Evolutionary conservation across 2,329 filamentous ascomycete species (phyloP).

Genomic region (Aspergillus uvarum): DNA sequence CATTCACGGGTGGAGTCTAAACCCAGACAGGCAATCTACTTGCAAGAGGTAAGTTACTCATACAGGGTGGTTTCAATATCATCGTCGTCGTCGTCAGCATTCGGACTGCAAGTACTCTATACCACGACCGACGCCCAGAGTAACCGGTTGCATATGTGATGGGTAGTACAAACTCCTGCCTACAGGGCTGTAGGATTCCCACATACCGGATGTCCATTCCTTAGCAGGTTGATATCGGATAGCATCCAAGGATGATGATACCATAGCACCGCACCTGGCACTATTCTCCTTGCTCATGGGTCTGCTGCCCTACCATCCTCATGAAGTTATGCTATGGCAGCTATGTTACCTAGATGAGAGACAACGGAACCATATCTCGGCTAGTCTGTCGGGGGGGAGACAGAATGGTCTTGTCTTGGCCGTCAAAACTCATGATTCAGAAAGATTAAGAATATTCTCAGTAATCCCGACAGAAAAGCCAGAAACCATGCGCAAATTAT

Average conservation of each 20-base stretch:
- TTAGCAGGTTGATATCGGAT: slow-evolving; percentile 26
- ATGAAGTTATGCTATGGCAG: background rate
- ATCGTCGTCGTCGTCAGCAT: background rate
- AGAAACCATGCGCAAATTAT: background rate
- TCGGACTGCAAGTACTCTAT: background rate
- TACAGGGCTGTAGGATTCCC: slow-evolving; percentile 10
- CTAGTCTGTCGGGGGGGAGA: background rate
- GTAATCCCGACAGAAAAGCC: slow-evolving; percentile 1
- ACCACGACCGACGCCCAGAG: background rate
- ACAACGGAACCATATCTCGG: slow-evolving; percentile 2
- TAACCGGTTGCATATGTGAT: slow-evolving; percentile 1
- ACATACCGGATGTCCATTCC: slow-evolving; percentile 14
- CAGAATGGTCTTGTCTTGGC: slow-evolving; percentile 1
- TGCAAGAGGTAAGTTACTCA: no score
- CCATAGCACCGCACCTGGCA: background rate
- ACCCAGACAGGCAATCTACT: slow-evolving; percentile 1
- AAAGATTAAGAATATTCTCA: slow-evolving; percentile 3
- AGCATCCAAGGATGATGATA: slow-evolving; percentile 14
- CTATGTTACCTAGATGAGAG: background rate
- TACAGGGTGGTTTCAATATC: background rate
- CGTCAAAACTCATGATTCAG: slow-evolving; percentile 1
- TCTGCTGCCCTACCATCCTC: no score
- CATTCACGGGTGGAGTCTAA: slow-evolving; percentile 4
- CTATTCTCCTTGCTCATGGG: background rate
- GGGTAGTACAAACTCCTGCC: slow-evolving; percentile 7